These are phyloP conservation scores for Schwanniomyces polymorphus DNA, from an alignment of 805 yeast species.

Conservation along the genomic window DNA sequence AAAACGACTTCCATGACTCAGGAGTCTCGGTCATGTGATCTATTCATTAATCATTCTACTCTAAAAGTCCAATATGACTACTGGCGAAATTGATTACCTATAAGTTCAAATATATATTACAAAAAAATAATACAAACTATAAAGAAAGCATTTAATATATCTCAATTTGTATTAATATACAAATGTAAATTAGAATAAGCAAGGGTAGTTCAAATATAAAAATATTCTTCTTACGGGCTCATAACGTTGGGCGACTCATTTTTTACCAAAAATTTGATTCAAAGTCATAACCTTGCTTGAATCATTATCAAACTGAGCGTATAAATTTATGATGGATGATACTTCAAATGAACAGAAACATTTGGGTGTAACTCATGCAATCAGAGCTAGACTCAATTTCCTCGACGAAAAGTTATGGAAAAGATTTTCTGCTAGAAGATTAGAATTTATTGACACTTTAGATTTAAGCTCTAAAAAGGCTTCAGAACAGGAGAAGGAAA, in stretches of 20 bases:
- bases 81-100: too few species aligned
- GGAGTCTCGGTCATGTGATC: too few species aligned
- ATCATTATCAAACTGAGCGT: neutral
- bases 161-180: too few species aligned
- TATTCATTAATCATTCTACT: too few species aligned
- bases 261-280: neutral
- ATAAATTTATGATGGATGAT: neutral
- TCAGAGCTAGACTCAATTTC: conserved; percentile 67
- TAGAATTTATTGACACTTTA: conserved; percentile 82
- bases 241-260: conserved; percentile 1
- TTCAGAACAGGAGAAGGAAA: conserved; percentile 86
- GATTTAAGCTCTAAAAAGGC: conserved; percentile 72
- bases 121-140: too few species aligned
- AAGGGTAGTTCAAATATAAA: neutral
- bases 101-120: too few species aligned
- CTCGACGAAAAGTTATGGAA: conserved; percentile 86
- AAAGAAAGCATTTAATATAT: too few species aligned
- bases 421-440: conserved; percentile 82
- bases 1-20: too few species aligned
- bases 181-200: too few species aligned
- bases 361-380: conserved; percentile 55
- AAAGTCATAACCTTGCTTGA: neutral
- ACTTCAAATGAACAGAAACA: neutral
- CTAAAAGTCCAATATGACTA: too few species aligned
- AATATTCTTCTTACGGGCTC: neutral